These are phyloP conservation scores for Rhodosporidiobolus odoratus DNA, from an alignment of 768 basidiomycete species.

Conservation along the genomic window DNA sequence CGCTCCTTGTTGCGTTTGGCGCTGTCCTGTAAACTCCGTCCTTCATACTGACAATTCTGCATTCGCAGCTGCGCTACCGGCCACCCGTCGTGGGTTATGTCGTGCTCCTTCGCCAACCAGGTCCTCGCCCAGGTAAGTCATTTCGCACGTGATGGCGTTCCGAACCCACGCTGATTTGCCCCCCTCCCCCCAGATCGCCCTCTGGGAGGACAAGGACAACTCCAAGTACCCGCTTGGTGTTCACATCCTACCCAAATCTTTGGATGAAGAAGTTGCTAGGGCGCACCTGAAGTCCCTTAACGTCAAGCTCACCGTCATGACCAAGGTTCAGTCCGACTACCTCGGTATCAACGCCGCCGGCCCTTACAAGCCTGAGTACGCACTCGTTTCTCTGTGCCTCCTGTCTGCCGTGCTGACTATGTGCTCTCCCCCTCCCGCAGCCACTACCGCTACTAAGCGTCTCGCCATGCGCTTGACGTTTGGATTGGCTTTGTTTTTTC, in stretches of 20 bases:
- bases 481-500: background rate
- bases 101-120: conserved; percentile 98
- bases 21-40: too few relatives aligned
- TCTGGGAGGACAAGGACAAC: conserved; percentile 73
- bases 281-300: conserved; percentile 86
- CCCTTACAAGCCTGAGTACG: conserved; percentile 67
- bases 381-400: background rate
- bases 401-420: background rate
- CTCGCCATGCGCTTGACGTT: background rate
- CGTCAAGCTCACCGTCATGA: conserved; percentile 66
- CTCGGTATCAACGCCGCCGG: conserved; percentile 82
- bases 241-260: conserved; percentile 95
- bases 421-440: conserved; percentile 60
- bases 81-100: conserved; percentile 99
- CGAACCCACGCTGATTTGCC: background rate
- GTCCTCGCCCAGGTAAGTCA: conserved; percentile 68
- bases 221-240: conserved; percentile 92
- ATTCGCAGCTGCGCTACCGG: conserved; percentile 78
- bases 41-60: background rate
- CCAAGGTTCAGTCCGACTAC: conserved; percentile 72
- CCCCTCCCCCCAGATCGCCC: conserved; percentile 58
- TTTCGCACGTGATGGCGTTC: background rate
- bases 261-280: conserved; percentile 82
- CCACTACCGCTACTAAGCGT: conserved; percentile 62
- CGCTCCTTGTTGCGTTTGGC: background rate